Percentiles rank a stretch among this genome's conserved stretches.
Evolutionary conservation across 441 rosid species (phyloP).

Genomic region (Dalechampia spathulata): DNA sequence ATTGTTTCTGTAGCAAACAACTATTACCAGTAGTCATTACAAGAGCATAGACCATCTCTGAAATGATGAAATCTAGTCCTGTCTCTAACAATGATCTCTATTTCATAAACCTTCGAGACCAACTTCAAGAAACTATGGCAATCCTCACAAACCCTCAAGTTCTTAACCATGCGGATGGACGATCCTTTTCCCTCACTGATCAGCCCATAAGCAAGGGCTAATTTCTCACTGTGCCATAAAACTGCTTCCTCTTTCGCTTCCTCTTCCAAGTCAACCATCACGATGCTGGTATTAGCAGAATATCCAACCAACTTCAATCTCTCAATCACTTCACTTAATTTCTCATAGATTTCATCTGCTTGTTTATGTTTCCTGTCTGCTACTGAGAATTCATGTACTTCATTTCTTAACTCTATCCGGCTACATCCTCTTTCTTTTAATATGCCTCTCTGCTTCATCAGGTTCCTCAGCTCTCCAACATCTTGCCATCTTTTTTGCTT

Average conservation of each 20-base stretch:
- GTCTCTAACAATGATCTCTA: slow-evolving; percentile 48
- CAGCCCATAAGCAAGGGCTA: slow-evolving; percentile 50
- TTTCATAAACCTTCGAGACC: slow-evolving; percentile 35
- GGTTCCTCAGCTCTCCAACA: slow-evolving; percentile 38
- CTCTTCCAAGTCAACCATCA: slow-evolving; percentile 45
- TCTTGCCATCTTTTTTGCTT: slow-evolving; percentile 47
- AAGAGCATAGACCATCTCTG: slow-evolving; percentile 40
- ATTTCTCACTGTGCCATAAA: slow-evolving; percentile 53
- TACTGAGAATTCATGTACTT: slow-evolving; percentile 39
- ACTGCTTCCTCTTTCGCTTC: slow-evolving; percentile 48
- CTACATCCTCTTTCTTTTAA: slow-evolving; percentile 46
- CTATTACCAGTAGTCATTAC: slow-evolving; percentile 47
- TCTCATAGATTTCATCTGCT: slow-evolving; percentile 34
- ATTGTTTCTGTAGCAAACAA: too few species aligned
- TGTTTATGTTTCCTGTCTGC: slow-evolving; percentile 50
- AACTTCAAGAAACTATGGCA: slow-evolving; percentile 60
- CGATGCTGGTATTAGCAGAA: slow-evolving; percentile 41
- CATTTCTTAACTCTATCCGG: slow-evolving; percentile 37
- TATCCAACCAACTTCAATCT: slow-evolving; percentile 48
- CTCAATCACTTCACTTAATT: slow-evolving; percentile 37
- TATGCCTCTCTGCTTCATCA: slow-evolving; percentile 44
- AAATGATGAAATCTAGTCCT: slow-evolving; percentile 54
- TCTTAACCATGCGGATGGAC: slow-evolving; percentile 42
- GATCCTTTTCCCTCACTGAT: slow-evolving; percentile 24
- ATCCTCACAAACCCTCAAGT: slow-evolving; percentile 50